Conservation (phyloP, 495 filamentous ascomycete genomes). For the Bathelium albidoporum region DNA sequence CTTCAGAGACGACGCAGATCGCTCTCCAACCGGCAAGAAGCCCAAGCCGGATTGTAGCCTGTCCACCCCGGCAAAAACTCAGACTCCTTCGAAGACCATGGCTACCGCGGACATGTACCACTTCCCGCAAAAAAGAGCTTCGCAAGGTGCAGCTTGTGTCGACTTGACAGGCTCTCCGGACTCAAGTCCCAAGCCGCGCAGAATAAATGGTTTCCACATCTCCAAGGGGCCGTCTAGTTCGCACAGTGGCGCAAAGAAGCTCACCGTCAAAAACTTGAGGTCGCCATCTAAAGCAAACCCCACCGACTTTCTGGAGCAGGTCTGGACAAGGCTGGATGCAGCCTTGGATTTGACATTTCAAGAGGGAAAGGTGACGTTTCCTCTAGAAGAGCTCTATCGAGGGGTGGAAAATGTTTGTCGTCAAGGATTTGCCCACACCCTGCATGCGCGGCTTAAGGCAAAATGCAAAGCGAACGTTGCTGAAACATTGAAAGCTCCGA, state of each 20-base stretch:
- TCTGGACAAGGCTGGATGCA: conserved; percentile 58
- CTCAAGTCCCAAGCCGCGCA: conserved; percentile 11
- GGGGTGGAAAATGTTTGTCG: conserved; percentile 85
- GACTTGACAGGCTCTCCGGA: conserved; percentile 20
- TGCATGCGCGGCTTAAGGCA: conserved; percentile 51
- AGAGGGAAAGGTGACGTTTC: conserved; percentile 30
- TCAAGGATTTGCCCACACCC: conserved; percentile 52
- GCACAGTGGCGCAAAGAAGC: conserved; percentile 60
- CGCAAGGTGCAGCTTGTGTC: conserved; percentile 9
- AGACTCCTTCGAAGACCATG: conserved; percentile 4
- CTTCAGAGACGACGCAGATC: neutral
- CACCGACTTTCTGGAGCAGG: conserved; percentile 60
- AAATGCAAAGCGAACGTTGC: conserved; percentile 54
- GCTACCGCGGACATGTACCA: conserved; percentile 21
- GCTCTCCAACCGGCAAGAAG: conserved; percentile 1
- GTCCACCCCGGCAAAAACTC: conserved; percentile 9
- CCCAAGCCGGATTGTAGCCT: neutral
- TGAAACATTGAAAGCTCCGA: conserved; percentile 42
- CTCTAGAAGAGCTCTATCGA: conserved; percentile 78
- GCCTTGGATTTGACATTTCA: conserved; percentile 64
- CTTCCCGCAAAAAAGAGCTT: conserved; percentile 15
- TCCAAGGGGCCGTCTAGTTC: conserved; percentile 25
- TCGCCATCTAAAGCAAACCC: conserved; percentile 46
- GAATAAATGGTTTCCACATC: conserved; percentile 9
- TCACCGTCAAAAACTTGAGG: conserved; percentile 80